Conservation (phyloP, 768 basidiomycete species). For the Scleroderma bovista region DNA sequence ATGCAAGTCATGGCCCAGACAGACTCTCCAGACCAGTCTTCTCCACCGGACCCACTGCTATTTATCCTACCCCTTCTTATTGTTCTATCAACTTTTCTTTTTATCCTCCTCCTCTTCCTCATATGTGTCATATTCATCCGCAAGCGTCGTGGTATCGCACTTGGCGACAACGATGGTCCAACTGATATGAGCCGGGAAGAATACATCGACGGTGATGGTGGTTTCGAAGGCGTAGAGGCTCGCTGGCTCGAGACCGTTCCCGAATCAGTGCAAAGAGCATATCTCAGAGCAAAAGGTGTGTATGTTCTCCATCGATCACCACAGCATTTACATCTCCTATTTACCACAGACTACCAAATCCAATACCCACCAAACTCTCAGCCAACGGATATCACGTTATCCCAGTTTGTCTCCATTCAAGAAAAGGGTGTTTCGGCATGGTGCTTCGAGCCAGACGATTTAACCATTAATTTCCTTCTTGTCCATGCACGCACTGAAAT, state of each 20-base stretch:
- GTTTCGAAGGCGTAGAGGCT: slow-evolving; percentile 85
- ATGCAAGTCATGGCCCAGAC: background rate
- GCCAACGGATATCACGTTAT: slow-evolving; percentile 96
- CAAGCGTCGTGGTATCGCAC: slow-evolving; percentile 66
- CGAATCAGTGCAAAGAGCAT: slow-evolving; percentile 62
- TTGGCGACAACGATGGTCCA: slow-evolving; percentile 86
- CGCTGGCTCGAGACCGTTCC: slow-evolving; percentile 86
- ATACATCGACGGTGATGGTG: slow-evolving; percentile 85
- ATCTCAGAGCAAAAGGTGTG: slow-evolving; percentile 84
- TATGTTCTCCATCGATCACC: background rate
- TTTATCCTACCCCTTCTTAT: slow-evolving; percentile 92
- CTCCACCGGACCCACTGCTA: slow-evolving; percentile 62
- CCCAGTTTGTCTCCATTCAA: slow-evolving; percentile 97
- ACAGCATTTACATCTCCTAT: slow-evolving; percentile 3
- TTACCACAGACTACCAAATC: slow-evolving; percentile 63
- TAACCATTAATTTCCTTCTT: slow-evolving; percentile 85
- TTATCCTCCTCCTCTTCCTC: slow-evolving; percentile 88
- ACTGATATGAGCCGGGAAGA: slow-evolving; percentile 92
- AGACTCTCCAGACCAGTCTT: slow-evolving; percentile 19
- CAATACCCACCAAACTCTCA: slow-evolving; percentile 95
- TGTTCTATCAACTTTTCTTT: slow-evolving; percentile 87
- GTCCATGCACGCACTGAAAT: slow-evolving; percentile 97
- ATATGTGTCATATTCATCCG: slow-evolving; percentile 84
- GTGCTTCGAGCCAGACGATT: slow-evolving; percentile 99
- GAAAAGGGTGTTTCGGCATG: slow-evolving; percentile 99